Base-by-base conservation (phyloP, 441 rosid genomes). In the Euphorbia celastroides region DNA sequence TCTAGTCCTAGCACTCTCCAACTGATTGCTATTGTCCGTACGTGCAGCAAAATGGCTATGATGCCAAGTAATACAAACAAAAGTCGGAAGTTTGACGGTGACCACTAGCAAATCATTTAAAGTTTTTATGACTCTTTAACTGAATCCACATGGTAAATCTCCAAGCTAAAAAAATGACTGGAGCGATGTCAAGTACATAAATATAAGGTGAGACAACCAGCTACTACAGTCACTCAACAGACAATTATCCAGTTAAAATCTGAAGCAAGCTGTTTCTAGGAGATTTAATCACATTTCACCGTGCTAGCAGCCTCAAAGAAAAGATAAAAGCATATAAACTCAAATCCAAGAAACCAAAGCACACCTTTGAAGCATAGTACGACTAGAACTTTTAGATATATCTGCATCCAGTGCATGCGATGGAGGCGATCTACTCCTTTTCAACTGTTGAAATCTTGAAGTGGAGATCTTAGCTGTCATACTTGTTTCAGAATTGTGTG, bases 401-500 rank as follows among this genome's bases (percentile, higher is more conserved):
- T 74, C 78, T 71, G 75, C 77, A 62, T 77, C 67, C 69, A 69
- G 26, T 75, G 80, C 71, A 38, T 60, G 72, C 41, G 71, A 70
- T 65, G 86, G 72, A 69, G 86, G 81, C 30, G 79, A 82, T 78
- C 81, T 83, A 74, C 72, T 79, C 70, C 87, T 81, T 79, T 77
- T 83, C 60, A 78, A 77, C 44, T 89, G 93, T 64, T 81, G 93
- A 60, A 68, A 73, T 78, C 80, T 83, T 63, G 78, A 77, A 76
- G 84, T 83, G 65, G 78, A 78, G 76, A 84, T 68, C 75, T 78
- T 84, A 63, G 89, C 92, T 42, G 82, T 78, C 66, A 77, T 66
- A 72, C 77, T 82, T 67, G 77, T 78, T 70, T 86, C 96, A 62
- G 80, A 72, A 72, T 72, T 78, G 65, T 78, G 84, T 42, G 90